A percentile compares a stretch with the other conserved stretches of the same genome.
Evolutionary conservation across 2,329 filamentous ascomycete genomes (phyloP).

Genomic region (Diaporthe eres): DNA sequence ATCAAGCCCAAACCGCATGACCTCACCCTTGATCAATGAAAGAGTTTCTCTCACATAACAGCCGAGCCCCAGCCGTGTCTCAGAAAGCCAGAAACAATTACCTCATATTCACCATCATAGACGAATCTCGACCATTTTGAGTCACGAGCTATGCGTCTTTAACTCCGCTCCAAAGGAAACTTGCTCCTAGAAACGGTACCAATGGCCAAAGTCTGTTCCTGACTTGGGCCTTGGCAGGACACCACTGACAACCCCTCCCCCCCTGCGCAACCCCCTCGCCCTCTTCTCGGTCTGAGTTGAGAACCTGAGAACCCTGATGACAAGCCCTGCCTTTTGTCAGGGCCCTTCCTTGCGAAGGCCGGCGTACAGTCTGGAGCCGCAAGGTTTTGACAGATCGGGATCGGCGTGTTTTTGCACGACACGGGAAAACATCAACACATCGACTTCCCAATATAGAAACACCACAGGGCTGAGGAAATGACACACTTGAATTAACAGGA

Average conservation of each 20-base stretch:
- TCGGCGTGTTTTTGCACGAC: slow-evolving; percentile 30
- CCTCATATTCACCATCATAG: slow-evolving; percentile 40
- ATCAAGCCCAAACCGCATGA: slow-evolving; percentile 14
- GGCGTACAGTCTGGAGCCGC: slow-evolving; percentile 28
- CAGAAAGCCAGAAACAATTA: slow-evolving; percentile 31
- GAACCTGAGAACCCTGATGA: slow-evolving; percentile 2
- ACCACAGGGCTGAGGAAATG: slow-evolving; percentile 33
- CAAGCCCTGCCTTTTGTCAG: slow-evolving; percentile 13
- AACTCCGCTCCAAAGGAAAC: slow-evolving; percentile 1
- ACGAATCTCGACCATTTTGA: slow-evolving; percentile 27
- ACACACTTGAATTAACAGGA: neutral
- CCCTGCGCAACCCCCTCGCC: slow-evolving; percentile 8
- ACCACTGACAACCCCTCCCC: neutral
- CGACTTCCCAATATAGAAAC: slow-evolving; percentile 39
- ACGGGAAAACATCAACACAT: slow-evolving; percentile 23
- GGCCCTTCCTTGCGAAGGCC: slow-evolving; percentile 26
- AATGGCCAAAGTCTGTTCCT: slow-evolving; percentile 33
- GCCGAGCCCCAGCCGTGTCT: slow-evolving; percentile 10
- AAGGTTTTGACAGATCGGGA: slow-evolving; percentile 33
- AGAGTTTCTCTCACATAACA: slow-evolving; percentile 38
- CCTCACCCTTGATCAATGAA: slow-evolving; percentile 20
- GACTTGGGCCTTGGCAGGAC: slow-evolving; percentile 25
- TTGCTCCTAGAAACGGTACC: slow-evolving; percentile 12
- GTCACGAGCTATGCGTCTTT: slow-evolving; percentile 10
- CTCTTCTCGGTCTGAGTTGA: slow-evolving; percentile 4